phyloP scores from a whole-genome alignment of 192 early-diverging fungal species.

The Thoreauomyces humboldtii region DNA sequence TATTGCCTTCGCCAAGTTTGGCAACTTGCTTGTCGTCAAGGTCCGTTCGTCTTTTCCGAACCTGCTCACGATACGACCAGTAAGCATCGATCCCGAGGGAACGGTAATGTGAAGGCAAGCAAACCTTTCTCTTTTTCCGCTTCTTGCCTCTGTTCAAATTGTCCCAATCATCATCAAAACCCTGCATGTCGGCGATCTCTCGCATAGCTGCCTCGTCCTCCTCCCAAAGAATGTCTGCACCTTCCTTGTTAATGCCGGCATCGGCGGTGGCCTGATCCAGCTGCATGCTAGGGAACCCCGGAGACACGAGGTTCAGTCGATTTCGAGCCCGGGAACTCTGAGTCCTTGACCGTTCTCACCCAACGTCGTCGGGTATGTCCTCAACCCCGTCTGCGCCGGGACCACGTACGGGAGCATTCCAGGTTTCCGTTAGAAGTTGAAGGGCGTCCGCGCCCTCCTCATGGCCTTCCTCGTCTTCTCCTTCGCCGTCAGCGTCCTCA shows the following conservation, averaged over 20 bases:
- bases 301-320: not conserved
- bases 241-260: slow-evolving; percentile 8
- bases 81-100: not conserved
- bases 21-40: slow-evolving; percentile 49
- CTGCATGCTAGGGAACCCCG: not conserved
- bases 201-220: slow-evolving; percentile 31
- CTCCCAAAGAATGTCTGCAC: slow-evolving; percentile 28
- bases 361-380: slow-evolving; percentile 21
- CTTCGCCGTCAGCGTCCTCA: slow-evolving; percentile 12
- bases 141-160: not conserved
- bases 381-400: slow-evolving; percentile 6
- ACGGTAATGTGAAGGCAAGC: not conserved
- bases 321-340: too few relatives aligned
- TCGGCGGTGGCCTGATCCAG: slow-evolving; percentile 30
- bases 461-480: slow-evolving; percentile 14
- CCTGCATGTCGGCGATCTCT: slow-evolving; percentile 14
- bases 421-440: not conserved
- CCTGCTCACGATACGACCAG: not conserved
- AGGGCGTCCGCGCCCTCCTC: not conserved
- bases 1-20: slow-evolving; percentile 76
- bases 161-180: slow-evolving; percentile 17
- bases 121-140: slow-evolving; percentile 11
- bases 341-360: not conserved
- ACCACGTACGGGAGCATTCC: not conserved
- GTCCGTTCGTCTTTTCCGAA: not conserved